Conservation (phyloP, 139 green algal genomes). For the Diplosphaera chodatii region DNA sequence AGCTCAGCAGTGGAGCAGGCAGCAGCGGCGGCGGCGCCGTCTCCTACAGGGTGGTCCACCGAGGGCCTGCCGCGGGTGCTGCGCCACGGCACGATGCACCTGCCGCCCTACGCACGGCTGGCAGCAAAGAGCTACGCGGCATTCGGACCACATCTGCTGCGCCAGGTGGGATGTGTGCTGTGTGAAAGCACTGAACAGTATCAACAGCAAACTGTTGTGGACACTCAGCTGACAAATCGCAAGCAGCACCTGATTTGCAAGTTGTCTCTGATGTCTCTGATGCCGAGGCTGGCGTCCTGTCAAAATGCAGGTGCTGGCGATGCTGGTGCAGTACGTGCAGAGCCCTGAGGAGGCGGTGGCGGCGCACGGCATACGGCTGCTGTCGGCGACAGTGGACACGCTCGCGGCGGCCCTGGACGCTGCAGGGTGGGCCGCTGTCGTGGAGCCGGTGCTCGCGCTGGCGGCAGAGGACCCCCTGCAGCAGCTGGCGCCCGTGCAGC, state of each 20-base stretch:
- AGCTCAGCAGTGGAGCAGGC: not conserved
- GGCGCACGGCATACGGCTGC: too few species aligned
- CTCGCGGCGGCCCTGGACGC: too few species aligned
- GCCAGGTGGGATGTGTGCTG: constrained; percentile 3
- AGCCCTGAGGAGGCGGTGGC: too few species aligned
- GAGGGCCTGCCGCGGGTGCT: constrained; percentile 17
- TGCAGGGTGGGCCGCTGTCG: too few species aligned
- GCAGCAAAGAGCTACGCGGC: not conserved
- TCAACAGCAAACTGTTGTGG: too few species aligned
- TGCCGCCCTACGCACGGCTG: constrained; percentile 3
- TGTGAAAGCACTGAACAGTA: too few species aligned
- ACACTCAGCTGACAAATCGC: too few species aligned
- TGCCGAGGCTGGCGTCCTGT: not conserved
- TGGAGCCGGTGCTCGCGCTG: too few species aligned
- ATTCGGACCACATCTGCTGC: not conserved
- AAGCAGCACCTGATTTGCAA: not conserved
- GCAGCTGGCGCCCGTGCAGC: too few species aligned
- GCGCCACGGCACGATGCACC: constrained; percentile 5
- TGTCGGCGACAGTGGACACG: too few species aligned
- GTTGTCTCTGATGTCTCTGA: not conserved
- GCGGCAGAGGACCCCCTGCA: too few species aligned
- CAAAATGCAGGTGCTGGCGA: constrained; percentile 9
- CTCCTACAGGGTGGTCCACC: constrained; percentile 19
- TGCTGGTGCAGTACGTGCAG: constrained; percentile 5
- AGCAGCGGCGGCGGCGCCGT: not conserved